phyloP scores from a whole-genome alignment of 2,329 filamentous ascomycete genomes.

The Fusarium nygamai region DNA sequence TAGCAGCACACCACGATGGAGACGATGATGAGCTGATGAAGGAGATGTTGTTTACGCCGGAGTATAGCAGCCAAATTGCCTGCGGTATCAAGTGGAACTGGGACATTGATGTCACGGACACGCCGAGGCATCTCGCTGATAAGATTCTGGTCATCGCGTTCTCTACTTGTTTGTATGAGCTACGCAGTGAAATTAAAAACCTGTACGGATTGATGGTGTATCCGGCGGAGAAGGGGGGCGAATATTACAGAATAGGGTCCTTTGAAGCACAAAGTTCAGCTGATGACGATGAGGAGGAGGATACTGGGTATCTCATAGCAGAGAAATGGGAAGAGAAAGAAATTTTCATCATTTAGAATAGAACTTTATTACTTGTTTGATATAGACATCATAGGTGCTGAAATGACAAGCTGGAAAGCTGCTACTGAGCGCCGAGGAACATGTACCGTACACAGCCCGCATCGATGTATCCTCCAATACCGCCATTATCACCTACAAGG shows the following conservation, averaged over 20 bases:
- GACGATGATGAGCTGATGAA: accelerated
- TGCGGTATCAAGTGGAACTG: not conserved
- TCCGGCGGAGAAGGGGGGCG: not conserved
- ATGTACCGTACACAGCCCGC: not conserved
- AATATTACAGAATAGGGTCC: not conserved
- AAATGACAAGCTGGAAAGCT: accelerated
- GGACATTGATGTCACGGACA: not conserved
- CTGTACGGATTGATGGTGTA: not conserved
- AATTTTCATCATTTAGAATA: not conserved
- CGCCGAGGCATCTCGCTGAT: not conserved
- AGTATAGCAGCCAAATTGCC: too few species aligned
- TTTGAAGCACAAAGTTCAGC: not conserved
- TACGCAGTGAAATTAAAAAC: accelerated
- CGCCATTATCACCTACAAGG: not conserved
- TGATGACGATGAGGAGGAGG: accelerated
- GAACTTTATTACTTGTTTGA: too few species aligned
- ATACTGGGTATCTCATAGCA: not conserved
- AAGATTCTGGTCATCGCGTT: not conserved
- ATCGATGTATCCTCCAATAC: not conserved
- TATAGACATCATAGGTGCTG: accelerated
- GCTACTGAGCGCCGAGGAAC: not conserved
- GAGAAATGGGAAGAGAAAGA: accelerated
- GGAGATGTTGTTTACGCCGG: not conserved
- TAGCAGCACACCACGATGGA: accelerated
- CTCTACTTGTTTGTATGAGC: not conserved